Evolutionary conservation across 1,284 basidiomycete species (phyloP).

Genomic region (Fistulina hepatica): DNA sequence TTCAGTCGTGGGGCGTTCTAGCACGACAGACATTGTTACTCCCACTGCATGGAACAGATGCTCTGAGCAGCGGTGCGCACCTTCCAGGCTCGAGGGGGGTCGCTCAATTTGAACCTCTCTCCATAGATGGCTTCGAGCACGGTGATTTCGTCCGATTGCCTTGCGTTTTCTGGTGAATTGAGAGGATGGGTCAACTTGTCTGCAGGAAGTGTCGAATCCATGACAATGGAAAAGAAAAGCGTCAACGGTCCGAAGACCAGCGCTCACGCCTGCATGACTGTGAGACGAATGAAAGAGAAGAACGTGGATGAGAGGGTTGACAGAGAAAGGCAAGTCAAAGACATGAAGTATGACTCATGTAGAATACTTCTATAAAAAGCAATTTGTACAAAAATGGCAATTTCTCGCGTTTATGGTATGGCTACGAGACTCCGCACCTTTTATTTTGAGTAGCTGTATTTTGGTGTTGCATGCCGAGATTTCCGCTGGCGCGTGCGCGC

Average conservation of each 20-base stretch:
- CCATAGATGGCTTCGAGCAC: slow-evolving; percentile 69
- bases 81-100: slow-evolving; percentile 74
- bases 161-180: slow-evolving; percentile 45
- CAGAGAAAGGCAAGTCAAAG: no score
- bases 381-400: no score
- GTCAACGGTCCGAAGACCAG: no score
- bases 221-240: slow-evolving; percentile 9
- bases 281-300: slow-evolving; percentile 14
- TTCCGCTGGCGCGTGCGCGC: no score
- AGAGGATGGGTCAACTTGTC: slow-evolving; percentile 18
- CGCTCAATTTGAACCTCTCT: slow-evolving; percentile 58
- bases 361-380: no score
- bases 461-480: no score
- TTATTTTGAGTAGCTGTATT: no score
- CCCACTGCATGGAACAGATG: slow-evolving; percentile 3
- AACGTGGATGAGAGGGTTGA: slow-evolving; percentile 8
- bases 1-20: slow-evolving; percentile 57
- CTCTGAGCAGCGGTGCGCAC: slow-evolving; percentile 24
- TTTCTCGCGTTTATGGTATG: no score
- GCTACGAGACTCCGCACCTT: no score
- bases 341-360: no score
- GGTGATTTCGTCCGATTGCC: slow-evolving; percentile 64
- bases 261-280: no score
- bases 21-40: slow-evolving; percentile 6
- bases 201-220: slow-evolving; percentile 9